These are phyloP conservation scores for Dendrothele bispora DNA, from an alignment of 768 basidiomycete genomes.

Conservation along the genomic window DNA sequence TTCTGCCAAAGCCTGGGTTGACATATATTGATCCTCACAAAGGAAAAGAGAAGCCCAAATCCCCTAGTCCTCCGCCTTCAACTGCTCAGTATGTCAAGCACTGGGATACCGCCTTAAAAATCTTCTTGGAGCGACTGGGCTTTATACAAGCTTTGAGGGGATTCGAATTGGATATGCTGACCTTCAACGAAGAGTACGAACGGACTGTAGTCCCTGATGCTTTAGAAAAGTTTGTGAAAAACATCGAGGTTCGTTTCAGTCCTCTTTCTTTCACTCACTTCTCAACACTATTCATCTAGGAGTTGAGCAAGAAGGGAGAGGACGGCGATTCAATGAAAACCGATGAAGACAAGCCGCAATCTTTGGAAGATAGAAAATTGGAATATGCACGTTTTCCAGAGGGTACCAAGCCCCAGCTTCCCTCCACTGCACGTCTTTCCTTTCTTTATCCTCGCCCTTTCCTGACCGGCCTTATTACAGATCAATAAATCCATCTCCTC, in stretches of 20 bases:
- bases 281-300: conserved; percentile 15
- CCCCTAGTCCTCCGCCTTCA: conserved; percentile 38
- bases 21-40: not conserved
- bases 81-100: conserved; percentile 43
- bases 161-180: conserved; percentile 69
- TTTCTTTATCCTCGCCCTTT: not conserved
- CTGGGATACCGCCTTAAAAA: conserved; percentile 60
- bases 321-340: too few relatives aligned
- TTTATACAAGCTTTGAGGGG: conserved; percentile 60
- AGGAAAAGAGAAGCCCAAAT: conserved; percentile 5
- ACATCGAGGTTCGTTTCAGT: conserved; percentile 45
- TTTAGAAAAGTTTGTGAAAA: conserved; percentile 47
- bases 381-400: conserved; percentile 55
- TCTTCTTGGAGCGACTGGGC: conserved; percentile 55
- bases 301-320: too few relatives aligned
- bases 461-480: conserved; percentile 30
- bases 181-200: conserved; percentile 71
- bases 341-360: conserved; percentile 16
- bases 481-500: conserved; percentile 69
- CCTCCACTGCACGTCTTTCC: conserved; percentile 51
- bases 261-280: not conserved
- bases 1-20: too few relatives aligned
- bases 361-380: conserved; percentile 69
- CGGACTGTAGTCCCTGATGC: conserved; percentile 54
- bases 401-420: conserved; percentile 49